Evolutionary conservation across 176 grass and related monocot species (phyloP).

Genomic region (Microstegium vimineum): DNA sequence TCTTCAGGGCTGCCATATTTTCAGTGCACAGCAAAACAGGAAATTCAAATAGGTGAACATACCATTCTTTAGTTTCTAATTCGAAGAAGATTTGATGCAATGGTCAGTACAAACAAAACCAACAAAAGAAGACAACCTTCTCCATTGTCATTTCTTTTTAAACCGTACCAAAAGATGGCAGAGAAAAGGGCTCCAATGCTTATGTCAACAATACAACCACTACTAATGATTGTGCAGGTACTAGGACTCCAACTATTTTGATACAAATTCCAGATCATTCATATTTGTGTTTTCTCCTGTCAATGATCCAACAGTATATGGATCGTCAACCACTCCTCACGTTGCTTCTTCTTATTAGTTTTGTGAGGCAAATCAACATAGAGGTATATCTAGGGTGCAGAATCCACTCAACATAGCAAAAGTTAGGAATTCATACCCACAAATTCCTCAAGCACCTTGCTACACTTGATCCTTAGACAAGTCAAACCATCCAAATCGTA

Average conservation of each 20-base stretch:
- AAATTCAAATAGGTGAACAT: constrained; percentile 1
- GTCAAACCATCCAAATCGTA: not conserved
- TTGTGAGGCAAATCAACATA: not conserved
- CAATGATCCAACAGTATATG: not conserved
- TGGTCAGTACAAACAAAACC: not conserved
- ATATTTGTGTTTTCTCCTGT: not conserved
- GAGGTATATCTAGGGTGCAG: not conserved
- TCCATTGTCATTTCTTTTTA: not conserved
- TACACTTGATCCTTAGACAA: not conserved
- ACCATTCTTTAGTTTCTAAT: constrained; percentile 7
- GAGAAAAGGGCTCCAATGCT: not conserved
- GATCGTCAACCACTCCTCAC: not conserved
- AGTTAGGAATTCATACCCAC: not conserved
- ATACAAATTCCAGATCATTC: not conserved
- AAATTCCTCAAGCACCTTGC: not conserved
- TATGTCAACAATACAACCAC: not conserved
- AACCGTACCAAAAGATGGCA: constrained; percentile 7
- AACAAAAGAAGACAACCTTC: not conserved
- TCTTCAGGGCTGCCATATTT: constrained; percentile 73
- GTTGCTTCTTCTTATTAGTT: not conserved
- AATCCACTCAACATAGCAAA: not conserved
- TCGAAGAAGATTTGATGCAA: not conserved
- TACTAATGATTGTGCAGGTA: not conserved
- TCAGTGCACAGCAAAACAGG: not conserved
- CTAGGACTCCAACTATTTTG: not conserved